Evolutionary conservation across 441 rosid species (phyloP), one percentile per base, ranked within the genome.

Genomic region (Eugenia klotzschiana): DNA sequence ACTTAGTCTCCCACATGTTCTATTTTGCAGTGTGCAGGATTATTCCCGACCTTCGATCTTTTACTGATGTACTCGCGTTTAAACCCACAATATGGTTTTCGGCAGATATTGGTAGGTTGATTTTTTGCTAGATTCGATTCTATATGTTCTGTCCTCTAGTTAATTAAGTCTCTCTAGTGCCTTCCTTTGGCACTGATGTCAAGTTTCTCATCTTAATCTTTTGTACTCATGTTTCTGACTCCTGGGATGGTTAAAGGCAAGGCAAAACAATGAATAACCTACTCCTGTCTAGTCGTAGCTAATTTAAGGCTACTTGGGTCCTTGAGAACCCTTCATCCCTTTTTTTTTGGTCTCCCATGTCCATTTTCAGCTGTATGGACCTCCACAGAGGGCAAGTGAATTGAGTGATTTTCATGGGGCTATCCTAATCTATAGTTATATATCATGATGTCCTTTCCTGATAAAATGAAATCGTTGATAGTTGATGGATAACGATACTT

Each of bases 41-140:
- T 96, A 72, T 92, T 96, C 87, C 99, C 98, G 43, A 88, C 92
- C 72, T 96, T 91, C 51, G 98, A 95, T 84, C 93, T 95, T 85
- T 85, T 96, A 56, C 90, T 79, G 80, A 86, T 92, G 93, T 94
- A 93, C 87, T 96, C 99, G 10, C 92, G 89, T 82, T 86, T 92
- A 83, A 93, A 92, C 83, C 97, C 94, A 72, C 84, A 83, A 82
- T 82, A 69, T 9, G 93, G 98, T 60, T 83, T 96, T 79, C 89
- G 85, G 89, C 89, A 89, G 85, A 92, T 96, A 83, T 84, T 94
- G 97, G 98, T 95, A 88, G 33, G 89, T 89, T 80, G 13, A 9
- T 16, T 64, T 23, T 80, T n/a, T 16, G 1, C 27, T 52, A 29
- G 20, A n/a, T 80, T 52, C 23, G 4, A 27, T 72, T 20, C 22